Base-by-base conservation (phyloP, 768 basidiomycete genomes). In the Cytidiella melzeri region DNA sequence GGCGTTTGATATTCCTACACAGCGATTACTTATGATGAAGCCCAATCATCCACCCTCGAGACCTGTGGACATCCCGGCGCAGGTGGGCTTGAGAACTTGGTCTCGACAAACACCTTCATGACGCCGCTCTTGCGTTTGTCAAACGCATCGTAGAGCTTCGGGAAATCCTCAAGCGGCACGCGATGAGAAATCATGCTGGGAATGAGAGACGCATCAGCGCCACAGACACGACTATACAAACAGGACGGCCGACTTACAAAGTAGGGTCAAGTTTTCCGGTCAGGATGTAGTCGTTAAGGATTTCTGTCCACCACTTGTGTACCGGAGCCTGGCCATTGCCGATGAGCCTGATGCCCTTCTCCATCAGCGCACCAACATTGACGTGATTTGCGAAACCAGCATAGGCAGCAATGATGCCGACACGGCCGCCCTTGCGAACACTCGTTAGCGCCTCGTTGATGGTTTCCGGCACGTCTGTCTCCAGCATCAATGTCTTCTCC, bases 261-360 rank as follows among this genome's bases (percentile, higher is more conserved):
- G 70, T 75, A 4, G 79, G 77, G 55, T 87, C 81, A 54, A 87
- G 78, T 62, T 82, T 81, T 13, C 81, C 79, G 1, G 77, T 69
- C 42, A 75, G 66, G 60, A 87, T 79, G 58, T 79, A 81, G 43
- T 79, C 76, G 49, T 84, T 62, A 41, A 88, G 62, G 42, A 89
- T 75, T 55, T 85, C 79, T 48, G 83, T 67, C 84, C 84, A 87
- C 66, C 84, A 87, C 42, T 73, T 72, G 58, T 84, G 84, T 1
- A 86, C 82, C 3, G 85, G 86, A 0, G 84, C 83, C 68, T 88
- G 84, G 1, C 84, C 84, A 54, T 84, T 83, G 5, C 84, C 84
- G 56, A 85, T 83, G 44, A 87, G 69, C 53, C 82, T 68, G 15
- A 84, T 67, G 7, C 85, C 85, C 63, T 83, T 83, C 70, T 89